These are phyloP conservation scores for Gomphus bonarii DNA, from an alignment of 1,284 basidiomycete species.

Conservation along the genomic window DNA sequence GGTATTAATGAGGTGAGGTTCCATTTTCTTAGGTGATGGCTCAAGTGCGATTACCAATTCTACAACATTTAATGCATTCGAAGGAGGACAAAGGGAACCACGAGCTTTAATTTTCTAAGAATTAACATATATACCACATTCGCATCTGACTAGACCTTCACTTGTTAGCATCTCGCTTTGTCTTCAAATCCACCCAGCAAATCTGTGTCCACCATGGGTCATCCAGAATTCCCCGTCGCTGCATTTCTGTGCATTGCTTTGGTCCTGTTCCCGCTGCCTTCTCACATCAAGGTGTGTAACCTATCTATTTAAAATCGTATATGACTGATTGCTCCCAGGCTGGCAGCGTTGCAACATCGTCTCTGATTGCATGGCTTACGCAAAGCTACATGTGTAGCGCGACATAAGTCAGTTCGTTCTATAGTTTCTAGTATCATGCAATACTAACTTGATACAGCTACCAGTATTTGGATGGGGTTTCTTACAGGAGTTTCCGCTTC, in stretches of 20 bases:
- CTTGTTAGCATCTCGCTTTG: too few species aligned
- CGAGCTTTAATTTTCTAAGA: too few species aligned
- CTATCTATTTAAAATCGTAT: not conserved
- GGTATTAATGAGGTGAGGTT: too few species aligned
- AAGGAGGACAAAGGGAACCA: not conserved
- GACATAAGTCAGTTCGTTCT: conserved; percentile 42
- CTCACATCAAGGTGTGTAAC: conserved; percentile 15
- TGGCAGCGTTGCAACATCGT: conserved; percentile 43
- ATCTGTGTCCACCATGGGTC: not conserved
- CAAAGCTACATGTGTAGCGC: conserved; percentile 48
- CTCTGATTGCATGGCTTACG: conserved; percentile 47
- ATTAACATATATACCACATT: not conserved
- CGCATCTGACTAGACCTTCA: too few species aligned
- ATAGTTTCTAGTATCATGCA: not conserved
- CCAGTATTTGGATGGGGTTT: conserved; percentile 33
- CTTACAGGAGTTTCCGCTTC: conserved; percentile 46
- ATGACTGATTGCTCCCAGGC: conserved; percentile 24
- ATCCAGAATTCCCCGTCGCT: conserved; percentile 12
- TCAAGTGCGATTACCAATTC: too few species aligned
- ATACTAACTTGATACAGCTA: conserved; percentile 21
- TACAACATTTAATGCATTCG: too few species aligned
- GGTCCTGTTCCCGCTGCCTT: conserved; percentile 22
- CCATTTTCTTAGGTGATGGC: too few species aligned
- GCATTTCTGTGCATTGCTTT: conserved; percentile 20
- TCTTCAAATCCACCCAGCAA: not conserved